Evolutionary conservation across 2,329 filamentous ascomycete species (phyloP).

Genomic region (Magnaporthiopsis rhizophila): DNA sequence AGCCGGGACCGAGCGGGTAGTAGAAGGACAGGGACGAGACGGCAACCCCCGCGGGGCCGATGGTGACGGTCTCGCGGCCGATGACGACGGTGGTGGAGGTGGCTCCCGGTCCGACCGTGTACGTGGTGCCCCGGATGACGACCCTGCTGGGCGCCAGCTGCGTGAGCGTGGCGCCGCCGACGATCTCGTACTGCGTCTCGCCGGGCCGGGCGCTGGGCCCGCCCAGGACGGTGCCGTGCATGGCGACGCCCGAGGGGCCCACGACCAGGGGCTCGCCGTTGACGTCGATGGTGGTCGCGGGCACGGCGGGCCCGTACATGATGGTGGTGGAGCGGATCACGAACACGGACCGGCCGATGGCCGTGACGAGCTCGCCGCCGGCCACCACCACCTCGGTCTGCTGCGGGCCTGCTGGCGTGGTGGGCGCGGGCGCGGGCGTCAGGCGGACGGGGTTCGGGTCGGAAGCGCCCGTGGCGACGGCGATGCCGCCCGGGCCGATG

Average conservation of each 20-base stretch:
- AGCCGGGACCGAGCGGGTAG: conserved; percentile 37
- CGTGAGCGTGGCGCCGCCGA: conserved; percentile 45
- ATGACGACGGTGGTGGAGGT: conserved; percentile 38
- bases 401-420: background rate
- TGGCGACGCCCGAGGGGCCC: conserved; percentile 34
- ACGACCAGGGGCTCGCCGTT: conserved; percentile 41
- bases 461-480: conserved; percentile 17
- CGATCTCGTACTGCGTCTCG: conserved; percentile 35
- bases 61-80: conserved; percentile 41
- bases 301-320: conserved; percentile 32
- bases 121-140: conserved; percentile 41
- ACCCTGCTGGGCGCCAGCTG: conserved; percentile 39
- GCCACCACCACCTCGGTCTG: conserved; percentile 36
- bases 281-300: conserved; percentile 31
- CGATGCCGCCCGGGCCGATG: conserved; percentile 25
- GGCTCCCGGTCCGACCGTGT: conserved; percentile 39
- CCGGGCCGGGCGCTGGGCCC: conserved; percentile 27
- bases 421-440: conserved; percentile 5
- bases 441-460: conserved; percentile 23
- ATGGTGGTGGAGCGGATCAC: conserved; percentile 32
- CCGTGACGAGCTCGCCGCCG: conserved; percentile 35
- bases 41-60: conserved; percentile 40
- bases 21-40: conserved; percentile 36
- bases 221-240: conserved; percentile 34
- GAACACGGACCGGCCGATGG: conserved; percentile 35